Evolutionary conservation across 176 grass and related monocot genomes (phyloP).

Genomic region (Olyra latifolia): DNA sequence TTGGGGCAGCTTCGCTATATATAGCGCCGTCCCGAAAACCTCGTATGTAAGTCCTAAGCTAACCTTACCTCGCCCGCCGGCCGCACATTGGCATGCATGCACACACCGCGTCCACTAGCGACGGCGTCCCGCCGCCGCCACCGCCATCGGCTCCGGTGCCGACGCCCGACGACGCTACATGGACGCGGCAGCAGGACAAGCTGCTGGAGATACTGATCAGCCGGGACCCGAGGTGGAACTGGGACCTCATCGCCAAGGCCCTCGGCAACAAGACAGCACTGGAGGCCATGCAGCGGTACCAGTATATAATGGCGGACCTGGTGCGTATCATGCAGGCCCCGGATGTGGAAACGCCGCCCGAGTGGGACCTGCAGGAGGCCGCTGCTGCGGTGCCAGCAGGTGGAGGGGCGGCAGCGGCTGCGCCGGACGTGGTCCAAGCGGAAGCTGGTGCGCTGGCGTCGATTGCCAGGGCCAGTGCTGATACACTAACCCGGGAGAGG

Average conservation of each 20-base stretch:
- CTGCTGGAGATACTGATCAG: constrained; percentile 30
- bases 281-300: neutral
- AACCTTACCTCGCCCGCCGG: rapidly evolving
- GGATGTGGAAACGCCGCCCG: neutral
- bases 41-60: neutral
- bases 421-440: neutral
- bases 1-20: too few species aligned
- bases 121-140: neutral
- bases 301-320: neutral
- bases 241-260: neutral
- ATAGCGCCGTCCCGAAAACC: neutral
- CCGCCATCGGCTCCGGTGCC: neutral
- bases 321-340: neutral
- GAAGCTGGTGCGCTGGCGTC: neutral
- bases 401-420: neutral
- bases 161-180: too few species aligned
- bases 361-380: neutral
- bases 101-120: neutral
- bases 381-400: neutral
- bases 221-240: neutral
- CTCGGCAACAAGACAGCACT: constrained; percentile 11
- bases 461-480: neutral
- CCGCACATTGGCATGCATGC: neutral
- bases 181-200: constrained; percentile 39
- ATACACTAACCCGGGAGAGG: too few species aligned